Conservation (phyloP, 2,329 filamentous ascomycete genomes). For the Nemania sp. region DNA sequence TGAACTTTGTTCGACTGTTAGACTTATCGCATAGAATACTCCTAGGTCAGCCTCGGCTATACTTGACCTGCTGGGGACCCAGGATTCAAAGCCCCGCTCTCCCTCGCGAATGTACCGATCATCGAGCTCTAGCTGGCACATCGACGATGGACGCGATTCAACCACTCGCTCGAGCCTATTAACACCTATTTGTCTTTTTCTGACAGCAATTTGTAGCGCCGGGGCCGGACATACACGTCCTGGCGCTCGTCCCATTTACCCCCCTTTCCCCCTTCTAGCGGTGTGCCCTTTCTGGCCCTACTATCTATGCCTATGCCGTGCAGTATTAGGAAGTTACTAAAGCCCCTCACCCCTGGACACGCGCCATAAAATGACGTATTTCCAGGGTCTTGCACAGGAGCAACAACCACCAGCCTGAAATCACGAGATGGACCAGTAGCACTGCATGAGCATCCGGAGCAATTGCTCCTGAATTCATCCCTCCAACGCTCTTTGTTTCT, state of each 20-base stretch:
- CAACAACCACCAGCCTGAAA: constrained; percentile 6
- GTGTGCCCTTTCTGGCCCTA: constrained; percentile 2
- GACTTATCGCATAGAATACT: constrained; percentile 1
- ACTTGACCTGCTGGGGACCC: constrained; percentile 8
- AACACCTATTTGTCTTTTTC: constrained; percentile 4
- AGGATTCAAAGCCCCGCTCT: constrained; percentile 27
- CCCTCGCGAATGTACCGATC: constrained; percentile 21
- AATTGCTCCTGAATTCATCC: constrained; percentile 32
- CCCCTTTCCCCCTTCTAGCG: constrained; percentile 15
- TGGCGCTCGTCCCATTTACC: background rate
- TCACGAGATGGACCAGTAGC: background rate
- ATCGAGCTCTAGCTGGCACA: constrained; percentile 39
- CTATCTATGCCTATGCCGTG: background rate
- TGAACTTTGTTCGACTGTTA: background rate
- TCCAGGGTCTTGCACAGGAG: constrained; percentile 20
- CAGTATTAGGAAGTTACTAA: constrained; percentile 6
- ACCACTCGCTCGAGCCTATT: constrained; percentile 17
- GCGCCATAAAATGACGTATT: constrained; percentile 30
- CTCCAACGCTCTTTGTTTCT: background rate
- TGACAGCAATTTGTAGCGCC: constrained; percentile 18
- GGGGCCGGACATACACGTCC: background rate
- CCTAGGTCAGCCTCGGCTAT: constrained; percentile 7
- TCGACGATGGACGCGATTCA: constrained; percentile 33
- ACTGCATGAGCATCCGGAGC: constrained; percentile 34
- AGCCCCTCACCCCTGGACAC: constrained; percentile 12